phyloP scores from a whole-genome alignment of 305 asterid genomes.

The Withania somnifera region DNA sequence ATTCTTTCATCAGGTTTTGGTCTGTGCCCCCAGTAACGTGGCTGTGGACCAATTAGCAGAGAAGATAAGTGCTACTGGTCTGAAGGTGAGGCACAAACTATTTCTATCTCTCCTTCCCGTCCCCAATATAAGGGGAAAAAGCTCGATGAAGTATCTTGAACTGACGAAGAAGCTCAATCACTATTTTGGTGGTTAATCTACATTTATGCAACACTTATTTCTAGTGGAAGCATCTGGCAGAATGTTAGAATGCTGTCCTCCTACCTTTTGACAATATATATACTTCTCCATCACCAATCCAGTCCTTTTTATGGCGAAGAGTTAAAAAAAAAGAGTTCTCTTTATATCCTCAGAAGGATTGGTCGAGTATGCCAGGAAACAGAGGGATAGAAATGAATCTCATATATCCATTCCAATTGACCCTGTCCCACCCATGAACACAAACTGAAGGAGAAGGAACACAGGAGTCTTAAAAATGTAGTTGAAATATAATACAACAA shows the following conservation, averaged over 20 bases:
- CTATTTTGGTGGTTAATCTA: background rate
- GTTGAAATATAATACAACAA: background rate
- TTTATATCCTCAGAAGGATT: background rate
- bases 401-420: background rate
- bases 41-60: conserved; percentile 99
- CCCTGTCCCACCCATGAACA: background rate
- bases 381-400: background rate
- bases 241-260: background rate
- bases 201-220: background rate
- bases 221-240: background rate
- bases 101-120: background rate
- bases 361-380: background rate
- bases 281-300: background rate
- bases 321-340: background rate
- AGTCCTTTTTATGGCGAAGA: background rate
- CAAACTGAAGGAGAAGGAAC: background rate
- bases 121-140: background rate
- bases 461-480: background rate
- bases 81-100: conserved; percentile 50
- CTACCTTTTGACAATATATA: background rate
- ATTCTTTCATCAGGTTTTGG: conserved; percentile 62
- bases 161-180: background rate
- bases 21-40: conserved; percentile 99
- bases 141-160: background rate
- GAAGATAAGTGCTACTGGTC: conserved; percentile 97